Evolutionary conservation across 2,329 filamentous ascomycete species (phyloP).

Genomic region (Didymella exigua): DNA sequence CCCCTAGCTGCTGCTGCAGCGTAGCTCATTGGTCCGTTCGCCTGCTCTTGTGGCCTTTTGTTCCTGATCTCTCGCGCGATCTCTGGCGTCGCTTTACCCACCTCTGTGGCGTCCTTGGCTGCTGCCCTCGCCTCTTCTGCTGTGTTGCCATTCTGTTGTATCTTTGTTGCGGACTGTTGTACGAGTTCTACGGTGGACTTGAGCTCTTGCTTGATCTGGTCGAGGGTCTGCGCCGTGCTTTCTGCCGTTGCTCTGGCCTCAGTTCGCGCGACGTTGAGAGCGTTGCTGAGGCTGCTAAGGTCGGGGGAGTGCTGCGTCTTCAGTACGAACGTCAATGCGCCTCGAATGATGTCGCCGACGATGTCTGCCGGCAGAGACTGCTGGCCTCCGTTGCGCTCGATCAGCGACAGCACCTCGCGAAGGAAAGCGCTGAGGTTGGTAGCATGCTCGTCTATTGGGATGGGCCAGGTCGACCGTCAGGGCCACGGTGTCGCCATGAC

Average conservation of each 20-base stretch:
- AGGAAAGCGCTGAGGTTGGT: conserved; percentile 23
- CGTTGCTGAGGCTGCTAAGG: neutral
- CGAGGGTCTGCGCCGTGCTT: neutral
- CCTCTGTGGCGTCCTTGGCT: too few relatives aligned
- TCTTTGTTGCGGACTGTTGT: neutral
- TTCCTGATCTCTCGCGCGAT: neutral
- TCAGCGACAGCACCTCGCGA: conserved; percentile 14
- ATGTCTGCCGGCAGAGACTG: conserved; percentile 24
- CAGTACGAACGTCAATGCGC: conserved; percentile 16
- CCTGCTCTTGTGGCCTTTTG: neutral
- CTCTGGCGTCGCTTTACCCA: neutral
- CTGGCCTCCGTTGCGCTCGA: conserved; percentile 20
- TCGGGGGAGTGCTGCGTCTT: neutral
- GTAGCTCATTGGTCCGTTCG: neutral
- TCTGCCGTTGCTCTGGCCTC: neutral
- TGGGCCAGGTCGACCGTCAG: neutral
- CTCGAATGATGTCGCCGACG: conserved; percentile 9
- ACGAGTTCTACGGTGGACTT: neutral
- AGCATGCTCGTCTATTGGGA: conserved; percentile 20
- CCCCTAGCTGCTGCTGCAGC: neutral
- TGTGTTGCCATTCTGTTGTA: neutral
- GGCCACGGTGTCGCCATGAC: too few relatives aligned
- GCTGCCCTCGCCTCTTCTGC: neutral
- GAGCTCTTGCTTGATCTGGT: neutral
- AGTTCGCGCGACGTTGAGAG: neutral